Evolutionary conservation across 2,329 filamentous ascomycete genomes (phyloP).

Genomic region (Botrytis squamosa): DNA sequence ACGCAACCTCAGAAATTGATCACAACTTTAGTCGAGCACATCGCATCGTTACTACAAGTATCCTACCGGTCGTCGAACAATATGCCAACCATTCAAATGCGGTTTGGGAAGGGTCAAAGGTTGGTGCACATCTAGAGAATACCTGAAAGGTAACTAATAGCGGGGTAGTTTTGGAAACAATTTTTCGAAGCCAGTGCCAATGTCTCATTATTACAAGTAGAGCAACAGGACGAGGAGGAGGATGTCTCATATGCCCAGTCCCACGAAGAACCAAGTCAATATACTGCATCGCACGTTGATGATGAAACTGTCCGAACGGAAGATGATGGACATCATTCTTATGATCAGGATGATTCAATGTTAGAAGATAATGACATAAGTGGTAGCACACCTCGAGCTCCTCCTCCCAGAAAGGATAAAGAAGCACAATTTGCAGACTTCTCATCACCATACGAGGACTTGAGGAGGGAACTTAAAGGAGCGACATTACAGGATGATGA

Average conservation of each 20-base stretch:
- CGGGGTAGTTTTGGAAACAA: conserved; percentile 91
- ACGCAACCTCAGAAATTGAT: conserved; percentile 73
- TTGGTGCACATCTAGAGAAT: conserved; percentile 40
- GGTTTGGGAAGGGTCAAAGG: conserved; percentile 97
- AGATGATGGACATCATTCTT: conserved; percentile 35
- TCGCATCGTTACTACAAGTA: conserved; percentile 90
- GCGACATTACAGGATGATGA: conserved; percentile 42
- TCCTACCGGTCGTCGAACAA: conserved; percentile 89
- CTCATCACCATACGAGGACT: conserved; percentile 72
- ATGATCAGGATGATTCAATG: conserved; percentile 59
- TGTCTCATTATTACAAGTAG: conserved; percentile 92
- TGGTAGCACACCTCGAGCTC: conserved; percentile 66
- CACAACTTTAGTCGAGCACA: conserved; percentile 97
- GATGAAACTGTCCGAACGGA: conserved; percentile 35
- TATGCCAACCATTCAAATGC: conserved; percentile 91
- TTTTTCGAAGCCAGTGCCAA: conserved; percentile 99
- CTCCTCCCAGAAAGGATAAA: conserved; percentile 47
- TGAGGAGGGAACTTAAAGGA: conserved; percentile 63
- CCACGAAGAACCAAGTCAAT: conserved; percentile 36
- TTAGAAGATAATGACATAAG: conserved; percentile 63
- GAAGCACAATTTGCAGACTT: conserved; percentile 61
- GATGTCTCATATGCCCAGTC: conserved; percentile 43
- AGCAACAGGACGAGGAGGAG: conserved; percentile 69
- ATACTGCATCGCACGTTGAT: conserved; percentile 39
- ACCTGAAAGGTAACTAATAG: conserved; percentile 23